phyloP scores from a whole-genome alignment of 2,329 filamentous ascomycete species.

The Penicillium corylophilum region DNA sequence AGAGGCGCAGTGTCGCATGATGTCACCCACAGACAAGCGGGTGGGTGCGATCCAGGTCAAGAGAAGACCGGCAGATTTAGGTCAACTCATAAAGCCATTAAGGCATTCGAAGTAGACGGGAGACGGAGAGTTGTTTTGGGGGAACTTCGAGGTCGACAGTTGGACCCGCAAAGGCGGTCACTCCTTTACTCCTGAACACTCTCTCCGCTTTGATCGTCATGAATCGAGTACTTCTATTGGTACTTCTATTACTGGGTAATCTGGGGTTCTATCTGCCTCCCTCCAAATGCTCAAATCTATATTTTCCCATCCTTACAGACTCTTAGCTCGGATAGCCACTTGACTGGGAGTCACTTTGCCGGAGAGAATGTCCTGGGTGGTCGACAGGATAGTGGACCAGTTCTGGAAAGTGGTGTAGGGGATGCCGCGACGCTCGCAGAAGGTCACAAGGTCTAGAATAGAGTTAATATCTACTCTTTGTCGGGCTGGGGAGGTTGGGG shows the following conservation, averaged over 20 bases:
- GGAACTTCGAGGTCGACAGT: slow-evolving; percentile 16
- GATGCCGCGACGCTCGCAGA: slow-evolving; percentile 78
- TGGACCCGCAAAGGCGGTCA: slow-evolving; percentile 31
- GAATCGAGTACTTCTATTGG: slow-evolving; percentile 7
- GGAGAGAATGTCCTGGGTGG: slow-evolving; percentile 72
- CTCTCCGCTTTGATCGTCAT: slow-evolving; percentile 9
- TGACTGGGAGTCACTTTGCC: slow-evolving; percentile 70
- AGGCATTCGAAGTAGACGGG: slow-evolving; percentile 9
- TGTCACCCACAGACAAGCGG: slow-evolving; percentile 21
- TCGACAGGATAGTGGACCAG: slow-evolving; percentile 75
- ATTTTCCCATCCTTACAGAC: slow-evolving; percentile 5
- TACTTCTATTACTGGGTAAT: slow-evolving; percentile 4
- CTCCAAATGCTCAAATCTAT: slow-evolving; percentile 5
- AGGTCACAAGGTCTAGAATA: slow-evolving; percentile 72
- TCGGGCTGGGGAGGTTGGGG: background rate
- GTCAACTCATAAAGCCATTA: slow-evolving; percentile 33
- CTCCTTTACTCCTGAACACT: slow-evolving; percentile 20
- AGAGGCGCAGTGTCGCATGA: slow-evolving; percentile 32
- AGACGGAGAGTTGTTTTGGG: slow-evolving; percentile 12
- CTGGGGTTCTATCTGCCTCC: background rate
- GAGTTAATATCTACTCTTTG: slow-evolving; percentile 11
- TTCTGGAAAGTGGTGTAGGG: slow-evolving; percentile 86
- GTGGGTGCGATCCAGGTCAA: slow-evolving; percentile 13
- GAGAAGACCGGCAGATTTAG: slow-evolving; percentile 27
- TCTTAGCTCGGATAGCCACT: slow-evolving; percentile 53